Evolutionary conservation across 164 flowering plant genomes (phyloP), one percentile per base, ranked within the genome.

Genomic region (Stephania yunnanensis): DNA sequence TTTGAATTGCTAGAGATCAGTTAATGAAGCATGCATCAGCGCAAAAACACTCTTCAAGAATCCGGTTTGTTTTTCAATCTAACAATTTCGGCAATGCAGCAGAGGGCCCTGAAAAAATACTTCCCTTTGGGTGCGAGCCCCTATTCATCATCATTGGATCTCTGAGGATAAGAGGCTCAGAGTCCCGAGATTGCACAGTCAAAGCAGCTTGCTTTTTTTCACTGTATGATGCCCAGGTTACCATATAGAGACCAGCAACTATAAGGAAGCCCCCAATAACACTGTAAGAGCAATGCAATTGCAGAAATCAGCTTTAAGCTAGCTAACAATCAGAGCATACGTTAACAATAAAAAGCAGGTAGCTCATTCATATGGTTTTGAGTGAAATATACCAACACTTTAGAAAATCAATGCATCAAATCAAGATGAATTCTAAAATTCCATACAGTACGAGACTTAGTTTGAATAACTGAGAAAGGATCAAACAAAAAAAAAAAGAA

Each of bases 181-280:
- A 50, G 1, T 81, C 44, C 46, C 89, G 82, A 6, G 67, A 76
- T 53, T 80, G 82, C 48, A 81, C 77, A 11, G 72, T 58, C 46
- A 81, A 87, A 4, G 71, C 6, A 48, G 80, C 72, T 61, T 85
- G 74, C 78, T 84, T 86, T 72, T 71, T 86, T 78, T 94, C 98
- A 74, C 84, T 86, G 73, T 84, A 86, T 30, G 98, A 86, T 75
- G 97, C 98, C 99, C 99, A 96, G 5, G 99, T 96, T 22, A 96
- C 98, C 89, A 89, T 50, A 82, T 94, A 92, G 25, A 96, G 90
- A 65, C 99, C 99, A 13, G 89, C 90, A 69, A 94, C 85, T 53
- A 96, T 94, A 19, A 92, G 76, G 77, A 74, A 31, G 31, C 99
- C 99, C 29, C 99, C 99, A 6, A 90, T 1, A 53, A 96, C 78